Conservation (phyloP, 1,284 basidiomycete genomes). For the Cerioporus squamosus region DNA sequence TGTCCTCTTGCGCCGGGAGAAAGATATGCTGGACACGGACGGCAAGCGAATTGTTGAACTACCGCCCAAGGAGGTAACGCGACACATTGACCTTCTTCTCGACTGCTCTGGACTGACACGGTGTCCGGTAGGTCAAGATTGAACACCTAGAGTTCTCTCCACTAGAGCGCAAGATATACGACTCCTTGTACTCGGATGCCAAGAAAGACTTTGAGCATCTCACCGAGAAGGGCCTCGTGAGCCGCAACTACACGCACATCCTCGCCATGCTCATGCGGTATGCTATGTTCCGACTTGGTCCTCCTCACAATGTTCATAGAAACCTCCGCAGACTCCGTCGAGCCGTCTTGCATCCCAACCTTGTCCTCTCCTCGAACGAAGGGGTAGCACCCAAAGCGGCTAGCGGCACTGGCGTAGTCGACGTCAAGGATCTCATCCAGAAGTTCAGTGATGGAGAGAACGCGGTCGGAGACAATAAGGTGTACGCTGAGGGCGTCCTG, state of each 20-base stretch:
- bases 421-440: constrained; percentile 67
- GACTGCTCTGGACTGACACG: constrained; percentile 31
- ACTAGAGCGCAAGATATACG: constrained; percentile 82
- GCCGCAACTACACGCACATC: constrained; percentile 89
- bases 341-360: constrained; percentile 83
- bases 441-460: constrained; percentile 55
- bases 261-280: constrained; percentile 91
- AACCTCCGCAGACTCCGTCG: constrained; percentile 68
- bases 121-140: constrained; percentile 42
- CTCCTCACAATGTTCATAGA: not conserved
- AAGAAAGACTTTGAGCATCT: constrained; percentile 78
- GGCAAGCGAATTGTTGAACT: constrained; percentile 91
- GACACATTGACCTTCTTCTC: not conserved
- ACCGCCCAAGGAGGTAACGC: constrained; percentile 78
- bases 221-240: constrained; percentile 76
- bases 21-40: constrained; percentile 89
- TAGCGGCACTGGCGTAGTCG: constrained; percentile 48
- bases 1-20: constrained; percentile 90
- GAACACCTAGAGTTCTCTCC: constrained; percentile 79
- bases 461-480: constrained; percentile 37
- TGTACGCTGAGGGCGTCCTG: constrained; percentile 70
- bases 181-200: constrained; percentile 70
- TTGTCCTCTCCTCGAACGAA: constrained; percentile 56
- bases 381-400: constrained; percentile 16
- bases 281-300: not conserved